Conservation (phyloP, 2,329 filamentous ascomycete species). For the Fusarium sp. region DNA sequence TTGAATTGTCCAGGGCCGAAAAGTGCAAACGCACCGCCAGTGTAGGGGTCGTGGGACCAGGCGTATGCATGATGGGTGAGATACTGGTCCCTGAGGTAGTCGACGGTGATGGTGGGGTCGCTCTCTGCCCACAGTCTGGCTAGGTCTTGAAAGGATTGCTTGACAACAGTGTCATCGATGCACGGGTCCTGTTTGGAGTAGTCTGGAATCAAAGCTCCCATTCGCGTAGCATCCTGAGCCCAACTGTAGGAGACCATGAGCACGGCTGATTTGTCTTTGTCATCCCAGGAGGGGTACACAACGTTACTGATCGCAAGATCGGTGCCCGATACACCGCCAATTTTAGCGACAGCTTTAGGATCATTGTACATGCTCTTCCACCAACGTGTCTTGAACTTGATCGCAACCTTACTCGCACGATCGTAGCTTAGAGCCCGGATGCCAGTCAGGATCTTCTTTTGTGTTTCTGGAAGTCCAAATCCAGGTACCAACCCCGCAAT, state of each 20-base stretch:
- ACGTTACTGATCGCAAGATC: conserved; percentile 12
- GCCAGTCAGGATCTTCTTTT: conserved; percentile 8
- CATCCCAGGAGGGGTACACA: conserved; percentile 30
- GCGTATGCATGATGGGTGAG: conserved; percentile 51
- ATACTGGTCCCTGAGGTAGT: conserved; percentile 22
- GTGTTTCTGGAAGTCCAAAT: not conserved
- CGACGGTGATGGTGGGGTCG: not conserved
- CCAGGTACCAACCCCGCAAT: not conserved
- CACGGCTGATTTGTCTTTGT: conserved; percentile 11
- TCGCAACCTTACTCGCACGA: conserved; percentile 23
- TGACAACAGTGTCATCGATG: conserved; percentile 13
- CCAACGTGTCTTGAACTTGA: conserved; percentile 35
- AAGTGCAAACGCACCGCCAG: conserved; percentile 54
- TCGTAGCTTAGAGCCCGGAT: conserved; percentile 30
- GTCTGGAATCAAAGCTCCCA: conserved; percentile 27
- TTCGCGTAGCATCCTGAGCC: conserved; percentile 35
- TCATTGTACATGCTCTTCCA: conserved; percentile 30
- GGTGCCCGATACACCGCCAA: not conserved
- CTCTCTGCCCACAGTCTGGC: conserved; percentile 14
- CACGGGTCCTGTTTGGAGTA: not conserved
- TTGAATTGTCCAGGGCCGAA: conserved; percentile 57
- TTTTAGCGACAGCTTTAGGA: too few species aligned
- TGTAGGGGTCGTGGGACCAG: conserved; percentile 53
- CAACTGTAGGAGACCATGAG: conserved; percentile 34
- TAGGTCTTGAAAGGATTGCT: conserved; percentile 25